Evolutionary conservation across 2,329 filamentous ascomycete species (phyloP).

Genomic region (Sordariomycetes sp.): DNA sequence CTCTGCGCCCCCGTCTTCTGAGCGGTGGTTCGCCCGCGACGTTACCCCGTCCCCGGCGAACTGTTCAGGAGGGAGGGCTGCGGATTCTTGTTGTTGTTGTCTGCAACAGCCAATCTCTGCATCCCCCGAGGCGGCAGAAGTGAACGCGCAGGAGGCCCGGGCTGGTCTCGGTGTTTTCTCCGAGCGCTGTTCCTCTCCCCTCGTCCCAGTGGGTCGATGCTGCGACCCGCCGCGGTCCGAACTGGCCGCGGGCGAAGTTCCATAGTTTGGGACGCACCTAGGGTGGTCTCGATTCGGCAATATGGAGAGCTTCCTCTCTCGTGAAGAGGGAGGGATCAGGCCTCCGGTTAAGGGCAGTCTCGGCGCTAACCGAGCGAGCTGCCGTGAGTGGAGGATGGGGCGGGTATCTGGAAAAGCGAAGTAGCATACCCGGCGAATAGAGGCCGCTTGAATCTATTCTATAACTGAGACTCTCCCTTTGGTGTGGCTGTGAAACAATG

Average conservation of each 20-base stretch:
- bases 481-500: background rate
- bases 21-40: background rate
- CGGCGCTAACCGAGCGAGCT: background rate
- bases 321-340: background rate
- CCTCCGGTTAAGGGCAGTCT: background rate
- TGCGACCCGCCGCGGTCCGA: constrained; percentile 1
- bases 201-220: constrained; percentile 3
- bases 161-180: background rate
- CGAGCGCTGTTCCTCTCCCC: background rate
- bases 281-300: background rate
- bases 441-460: constrained; percentile 5
- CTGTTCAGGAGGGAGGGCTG: background rate
- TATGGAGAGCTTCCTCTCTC: background rate
- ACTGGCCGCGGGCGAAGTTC: background rate
- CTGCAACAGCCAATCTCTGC: constrained; percentile 4
- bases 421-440: constrained; percentile 1
- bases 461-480: background rate
- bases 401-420: background rate
- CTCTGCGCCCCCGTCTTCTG: background rate
- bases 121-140: constrained; percentile 1
- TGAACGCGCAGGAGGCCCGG: background rate
- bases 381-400: background rate
- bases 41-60: background rate
- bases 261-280: background rate
- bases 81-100: background rate